Evolutionary conservation across 352 stramenopile genomes (phyloP).

Genomic region (Phytophthora tubulina): DNA sequence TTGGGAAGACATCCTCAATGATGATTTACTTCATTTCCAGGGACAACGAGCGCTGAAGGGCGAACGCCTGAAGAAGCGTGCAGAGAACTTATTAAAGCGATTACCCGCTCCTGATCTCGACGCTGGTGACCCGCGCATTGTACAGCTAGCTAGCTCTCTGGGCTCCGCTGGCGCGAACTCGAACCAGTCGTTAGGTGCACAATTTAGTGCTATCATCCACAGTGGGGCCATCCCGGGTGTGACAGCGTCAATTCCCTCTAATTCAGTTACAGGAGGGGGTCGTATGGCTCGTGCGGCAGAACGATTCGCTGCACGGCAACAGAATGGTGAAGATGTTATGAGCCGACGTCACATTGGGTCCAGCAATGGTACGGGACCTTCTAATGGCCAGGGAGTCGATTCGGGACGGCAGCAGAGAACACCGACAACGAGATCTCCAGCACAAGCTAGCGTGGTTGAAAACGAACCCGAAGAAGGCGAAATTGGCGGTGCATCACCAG

Average conservation of each 20-base stretch:
- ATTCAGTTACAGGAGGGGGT: slow-evolving; percentile 48
- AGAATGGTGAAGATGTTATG: slow-evolving; percentile 37
- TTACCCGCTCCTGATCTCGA: slow-evolving; percentile 68
- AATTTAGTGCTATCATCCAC: slow-evolving; percentile 88
- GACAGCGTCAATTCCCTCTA: slow-evolving; percentile 34
- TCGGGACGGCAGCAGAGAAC: slow-evolving; percentile 46
- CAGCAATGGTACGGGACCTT: slow-evolving; percentile 27
- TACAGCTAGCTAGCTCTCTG: slow-evolving; percentile 63
- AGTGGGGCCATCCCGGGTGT: slow-evolving; percentile 48
- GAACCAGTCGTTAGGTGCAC: slow-evolving; percentile 66
- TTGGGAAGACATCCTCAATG: slow-evolving; percentile 89
- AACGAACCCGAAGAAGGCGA: slow-evolving; percentile 67
- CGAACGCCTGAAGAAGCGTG: slow-evolving; percentile 86
- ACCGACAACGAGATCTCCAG: slow-evolving; percentile 33
- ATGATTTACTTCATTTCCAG: slow-evolving; percentile 82
- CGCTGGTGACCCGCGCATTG: slow-evolving; percentile 65
- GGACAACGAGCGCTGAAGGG: slow-evolving; percentile 85
- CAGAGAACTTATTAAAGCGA: slow-evolving; percentile 84
- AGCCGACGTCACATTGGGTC: slow-evolving; percentile 20
- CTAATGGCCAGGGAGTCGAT: slow-evolving; percentile 39
- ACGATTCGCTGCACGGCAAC: slow-evolving; percentile 60
- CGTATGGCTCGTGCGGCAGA: slow-evolving; percentile 76
- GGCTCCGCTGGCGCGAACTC: slow-evolving; percentile 47
- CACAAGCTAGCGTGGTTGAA: slow-evolving; percentile 32
- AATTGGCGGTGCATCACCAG: slow-evolving; percentile 44